A percentile compares a stretch with the other conserved stretches of the same genome.
Conservation (phyloP, 1,284 basidiomycete genomes). For the Pholiota adiposa region DNA sequence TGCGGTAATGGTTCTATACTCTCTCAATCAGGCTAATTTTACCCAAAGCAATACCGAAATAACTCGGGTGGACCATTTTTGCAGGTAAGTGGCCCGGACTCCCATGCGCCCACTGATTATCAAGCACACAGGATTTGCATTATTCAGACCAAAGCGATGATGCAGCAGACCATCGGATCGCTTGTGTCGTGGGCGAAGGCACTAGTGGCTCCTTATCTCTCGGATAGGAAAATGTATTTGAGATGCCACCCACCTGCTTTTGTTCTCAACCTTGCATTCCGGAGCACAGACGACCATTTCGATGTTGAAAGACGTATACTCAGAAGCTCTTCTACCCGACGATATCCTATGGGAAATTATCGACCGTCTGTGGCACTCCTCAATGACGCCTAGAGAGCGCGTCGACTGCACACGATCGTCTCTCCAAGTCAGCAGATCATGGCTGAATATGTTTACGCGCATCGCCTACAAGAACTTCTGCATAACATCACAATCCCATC, state of each 20-base stretch:
- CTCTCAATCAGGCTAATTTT: too few relatives aligned
- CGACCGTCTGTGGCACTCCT: constrained; percentile 28
- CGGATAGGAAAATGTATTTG: not conserved
- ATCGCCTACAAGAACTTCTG: constrained; percentile 30
- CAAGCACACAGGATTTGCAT: too few relatives aligned
- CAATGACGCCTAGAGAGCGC: constrained; percentile 28
- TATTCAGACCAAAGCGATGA: too few relatives aligned
- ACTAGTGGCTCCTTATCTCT: not conserved
- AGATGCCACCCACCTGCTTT: not conserved
- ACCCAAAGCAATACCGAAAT: not conserved
- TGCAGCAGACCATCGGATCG: not conserved
- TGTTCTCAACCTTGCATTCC: not conserved
- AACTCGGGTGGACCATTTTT: not conserved
- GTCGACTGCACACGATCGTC: constrained; percentile 32
- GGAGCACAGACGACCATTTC: too few relatives aligned
- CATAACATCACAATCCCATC: constrained; percentile 31
- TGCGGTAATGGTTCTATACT: too few relatives aligned
- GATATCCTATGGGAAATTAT: constrained; percentile 34
- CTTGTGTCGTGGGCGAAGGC: not conserved
- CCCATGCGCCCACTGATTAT: too few relatives aligned
- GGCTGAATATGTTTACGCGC: constrained; percentile 28
- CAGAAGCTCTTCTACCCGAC: constrained; percentile 14
- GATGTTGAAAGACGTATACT: too few relatives aligned
- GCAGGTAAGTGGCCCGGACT: not conserved
- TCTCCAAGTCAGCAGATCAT: constrained; percentile 27